Percentiles rank a stretch among this genome's conserved stretches.
Conservation (phyloP, 768 basidiomycete species). For the Cystobasidium onofrii region DNA sequence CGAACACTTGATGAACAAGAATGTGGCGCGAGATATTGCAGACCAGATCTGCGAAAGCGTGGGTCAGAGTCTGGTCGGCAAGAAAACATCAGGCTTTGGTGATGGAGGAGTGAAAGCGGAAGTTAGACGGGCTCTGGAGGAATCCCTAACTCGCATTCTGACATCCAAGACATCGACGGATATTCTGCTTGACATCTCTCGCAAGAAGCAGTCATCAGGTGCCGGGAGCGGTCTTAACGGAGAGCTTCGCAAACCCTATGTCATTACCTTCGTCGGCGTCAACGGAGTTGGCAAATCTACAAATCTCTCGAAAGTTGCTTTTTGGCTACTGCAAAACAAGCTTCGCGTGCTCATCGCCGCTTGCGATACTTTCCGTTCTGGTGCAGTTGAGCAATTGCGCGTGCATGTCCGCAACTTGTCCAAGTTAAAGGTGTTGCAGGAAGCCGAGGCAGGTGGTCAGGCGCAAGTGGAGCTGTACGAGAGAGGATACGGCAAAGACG, state of each 20-base stretch:
- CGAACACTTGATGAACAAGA: constrained; percentile 96
- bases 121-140: constrained; percentile 72
- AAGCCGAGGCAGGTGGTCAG: constrained; percentile 51
- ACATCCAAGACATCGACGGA: constrained; percentile 98
- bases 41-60: constrained; percentile 92
- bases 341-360: constrained; percentile 90
- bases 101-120: constrained; percentile 64
- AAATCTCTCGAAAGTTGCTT: constrained; percentile 94
- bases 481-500: constrained; percentile 95
- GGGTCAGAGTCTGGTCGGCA: constrained; percentile 79
- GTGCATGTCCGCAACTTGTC: constrained; percentile 92
- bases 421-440: constrained; percentile 57
- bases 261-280: constrained; percentile 92
- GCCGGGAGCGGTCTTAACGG: constrained; percentile 45
- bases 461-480: constrained; percentile 86
- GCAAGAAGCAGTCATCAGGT: constrained; percentile 54
- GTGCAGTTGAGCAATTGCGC: constrained; percentile 93
- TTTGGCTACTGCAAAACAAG: constrained; percentile 96
- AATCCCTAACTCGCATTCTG: constrained; percentile 79
- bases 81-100: constrained; percentile 49
- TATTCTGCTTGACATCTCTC: constrained; percentile 80
- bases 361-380: constrained; percentile 92
- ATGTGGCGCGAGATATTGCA: constrained; percentile 90
- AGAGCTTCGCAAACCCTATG: constrained; percentile 62
- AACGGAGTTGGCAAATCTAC: constrained; percentile 99